Percentiles rank a stretch among this genome's conserved stretches.
phyloP scores from a whole-genome alignment of 1,284 basidiomycete species.

The Moesziomyces parantarcticus region DNA sequence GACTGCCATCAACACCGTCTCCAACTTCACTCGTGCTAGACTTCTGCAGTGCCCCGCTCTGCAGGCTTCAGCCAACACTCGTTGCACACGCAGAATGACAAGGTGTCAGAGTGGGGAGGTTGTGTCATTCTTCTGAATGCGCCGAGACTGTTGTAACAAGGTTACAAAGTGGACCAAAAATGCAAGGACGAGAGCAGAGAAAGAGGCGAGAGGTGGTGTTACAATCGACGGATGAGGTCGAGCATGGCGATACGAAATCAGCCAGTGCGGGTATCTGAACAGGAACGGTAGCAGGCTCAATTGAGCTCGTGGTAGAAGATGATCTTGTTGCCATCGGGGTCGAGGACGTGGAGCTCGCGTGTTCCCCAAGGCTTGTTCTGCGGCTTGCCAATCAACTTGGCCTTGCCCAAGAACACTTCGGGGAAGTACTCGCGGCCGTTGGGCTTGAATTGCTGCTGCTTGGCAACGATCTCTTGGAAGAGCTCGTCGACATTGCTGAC shows the following conservation, averaged over 20 bases:
- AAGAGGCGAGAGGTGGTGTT: constrained; percentile 4
- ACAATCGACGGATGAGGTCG: constrained; percentile 1
- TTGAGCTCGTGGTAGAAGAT: constrained; percentile 50
- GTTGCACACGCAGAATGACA: too few species aligned
- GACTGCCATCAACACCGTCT: background rate
- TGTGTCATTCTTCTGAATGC: too few species aligned
- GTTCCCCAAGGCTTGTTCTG: constrained; percentile 58
- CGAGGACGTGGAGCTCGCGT: constrained; percentile 49
- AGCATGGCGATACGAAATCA: constrained; percentile 5
- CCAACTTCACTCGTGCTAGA: too few species aligned
- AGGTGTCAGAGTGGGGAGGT: too few species aligned
- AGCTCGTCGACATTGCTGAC: constrained; percentile 49
- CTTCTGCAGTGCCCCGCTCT: too few species aligned
- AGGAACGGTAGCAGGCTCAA: constrained; percentile 4
- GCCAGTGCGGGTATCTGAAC: constrained; percentile 3
- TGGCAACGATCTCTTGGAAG: constrained; percentile 35
- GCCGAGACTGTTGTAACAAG: constrained; percentile 1
- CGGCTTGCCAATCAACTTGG: constrained; percentile 43
- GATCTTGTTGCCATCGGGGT: constrained; percentile 56
- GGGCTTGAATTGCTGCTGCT: constrained; percentile 43
- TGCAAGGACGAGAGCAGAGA: constrained; percentile 2
- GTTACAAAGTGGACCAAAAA: constrained; percentile 15
- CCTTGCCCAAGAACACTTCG: constrained; percentile 39
- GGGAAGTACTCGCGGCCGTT: constrained; percentile 55
- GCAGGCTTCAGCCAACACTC: too few species aligned